Percentiles rank a stretch among this genome's conserved stretches.
Evolutionary conservation across 192 early-diverging fungal genomes (phyloP).

Genomic region (Podila clonocystis): DNA sequence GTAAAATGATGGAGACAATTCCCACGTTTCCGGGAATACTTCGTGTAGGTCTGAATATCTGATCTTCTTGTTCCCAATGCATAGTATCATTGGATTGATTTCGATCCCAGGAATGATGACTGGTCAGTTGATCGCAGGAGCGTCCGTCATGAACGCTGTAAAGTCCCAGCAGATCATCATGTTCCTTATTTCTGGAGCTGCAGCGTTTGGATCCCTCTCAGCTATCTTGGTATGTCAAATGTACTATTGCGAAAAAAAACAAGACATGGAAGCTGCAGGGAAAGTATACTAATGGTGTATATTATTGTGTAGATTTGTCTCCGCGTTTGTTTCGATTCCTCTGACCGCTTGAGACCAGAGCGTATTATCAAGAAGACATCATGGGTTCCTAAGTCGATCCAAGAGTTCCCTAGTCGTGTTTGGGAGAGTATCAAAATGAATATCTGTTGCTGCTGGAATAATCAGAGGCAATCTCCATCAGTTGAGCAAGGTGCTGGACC

Average conservation of each 20-base stretch:
- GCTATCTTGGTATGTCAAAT: constrained; percentile 52
- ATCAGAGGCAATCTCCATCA: constrained; percentile 10
- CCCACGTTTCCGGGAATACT: no score
- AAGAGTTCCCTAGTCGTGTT: background rate
- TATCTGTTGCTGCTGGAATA: constrained; percentile 24
- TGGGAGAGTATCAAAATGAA: background rate
- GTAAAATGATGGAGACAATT: background rate
- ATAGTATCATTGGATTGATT: constrained; percentile 81
- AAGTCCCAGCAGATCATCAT: constrained; percentile 87
- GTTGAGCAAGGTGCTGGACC: constrained; percentile 15
- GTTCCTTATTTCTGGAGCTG: constrained; percentile 86
- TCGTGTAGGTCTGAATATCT: no score
- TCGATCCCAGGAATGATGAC: constrained; percentile 93
- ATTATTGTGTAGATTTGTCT: constrained; percentile 25
- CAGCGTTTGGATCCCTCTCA: constrained; percentile 68
- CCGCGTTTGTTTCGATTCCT: constrained; percentile 38
- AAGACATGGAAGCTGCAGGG: background rate
- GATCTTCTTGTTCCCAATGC: background rate
- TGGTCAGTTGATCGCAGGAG: constrained; percentile 88
- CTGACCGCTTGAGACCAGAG: constrained; percentile 34
- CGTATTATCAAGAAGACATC: constrained; percentile 32
- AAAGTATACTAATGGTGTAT: background rate
- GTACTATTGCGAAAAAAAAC: background rate
- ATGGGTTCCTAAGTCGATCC: constrained; percentile 5
- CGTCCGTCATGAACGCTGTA: constrained; percentile 80